Percentiles rank a stretch among this genome's conserved stretches.
Evolutionary conservation across 768 basidiomycete species (phyloP).

Genomic region (Lactifluus hygrophoroides): DNA sequence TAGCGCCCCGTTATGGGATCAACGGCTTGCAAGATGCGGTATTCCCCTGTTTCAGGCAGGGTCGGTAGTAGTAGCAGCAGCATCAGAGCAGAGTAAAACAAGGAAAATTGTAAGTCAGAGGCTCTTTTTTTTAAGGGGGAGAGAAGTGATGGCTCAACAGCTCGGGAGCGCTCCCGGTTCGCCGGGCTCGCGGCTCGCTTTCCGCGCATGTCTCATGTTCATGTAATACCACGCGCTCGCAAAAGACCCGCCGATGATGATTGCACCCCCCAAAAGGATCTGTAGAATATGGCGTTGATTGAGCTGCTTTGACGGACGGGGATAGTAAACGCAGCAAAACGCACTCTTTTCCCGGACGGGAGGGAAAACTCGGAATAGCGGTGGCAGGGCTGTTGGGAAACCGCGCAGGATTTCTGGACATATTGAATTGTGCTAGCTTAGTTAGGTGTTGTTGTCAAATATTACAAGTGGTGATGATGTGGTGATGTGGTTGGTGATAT

Average conservation of each 20-base stretch:
- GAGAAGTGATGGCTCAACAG: not conserved
- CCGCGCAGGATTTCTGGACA: not conserved
- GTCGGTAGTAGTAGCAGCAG: too few species aligned
- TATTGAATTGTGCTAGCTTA: not conserved
- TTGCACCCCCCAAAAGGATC: conserved; percentile 6
- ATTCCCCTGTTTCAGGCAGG: not conserved
- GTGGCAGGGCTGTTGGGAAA: not conserved
- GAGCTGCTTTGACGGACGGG: not conserved
- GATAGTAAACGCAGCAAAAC: not conserved
- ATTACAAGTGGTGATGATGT: not conserved
- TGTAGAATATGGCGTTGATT: not conserved
- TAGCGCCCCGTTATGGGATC: not conserved
- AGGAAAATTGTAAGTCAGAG: too few species aligned
- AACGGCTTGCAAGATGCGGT: conserved; percentile 7
- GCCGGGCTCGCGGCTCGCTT: conserved; percentile 12
- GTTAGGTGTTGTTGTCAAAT: too few species aligned
- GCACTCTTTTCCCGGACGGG: conserved; percentile 2
- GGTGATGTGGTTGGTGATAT: too few species aligned
- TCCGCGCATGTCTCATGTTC: conserved; percentile 7
- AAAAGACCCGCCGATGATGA: conserved; percentile 9
- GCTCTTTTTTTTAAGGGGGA: too few species aligned
- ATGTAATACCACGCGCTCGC: conserved; percentile 11
- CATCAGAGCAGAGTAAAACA: too few species aligned
- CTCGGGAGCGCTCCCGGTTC: conserved; percentile 11
- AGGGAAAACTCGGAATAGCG: not conserved